Percentiles rank a stretch among this genome's conserved stretches.
phyloP scores from a whole-genome alignment of 805 yeast species.

The Gaillardinia entomophila region DNA sequence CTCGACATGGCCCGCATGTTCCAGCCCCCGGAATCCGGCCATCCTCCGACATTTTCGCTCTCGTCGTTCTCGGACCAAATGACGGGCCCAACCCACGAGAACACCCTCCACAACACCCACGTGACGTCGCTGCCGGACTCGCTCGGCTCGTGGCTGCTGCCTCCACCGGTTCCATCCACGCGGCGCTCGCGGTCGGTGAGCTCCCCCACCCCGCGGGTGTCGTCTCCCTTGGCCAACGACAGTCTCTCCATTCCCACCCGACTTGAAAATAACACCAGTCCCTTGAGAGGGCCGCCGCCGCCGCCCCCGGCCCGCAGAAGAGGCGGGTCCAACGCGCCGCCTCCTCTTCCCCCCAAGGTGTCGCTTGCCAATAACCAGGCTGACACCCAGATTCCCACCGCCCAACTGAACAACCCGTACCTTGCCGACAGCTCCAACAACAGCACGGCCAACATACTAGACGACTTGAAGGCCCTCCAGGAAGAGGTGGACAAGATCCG shows the following conservation, averaged over 20 bases:
- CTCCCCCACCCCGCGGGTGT: slow-evolving; percentile 19
- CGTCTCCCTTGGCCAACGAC: slow-evolving; percentile 7
- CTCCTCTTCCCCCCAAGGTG: slow-evolving; percentile 8
- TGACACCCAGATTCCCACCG: slow-evolving; percentile 1
- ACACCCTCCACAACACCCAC: slow-evolving; percentile 30
- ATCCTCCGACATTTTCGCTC: slow-evolving; percentile 26
- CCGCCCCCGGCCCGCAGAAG: slow-evolving; percentile 38
- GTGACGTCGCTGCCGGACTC: slow-evolving; percentile 3
- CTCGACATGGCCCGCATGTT: slow-evolving; percentile 29
- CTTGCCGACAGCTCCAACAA: slow-evolving; percentile 5
- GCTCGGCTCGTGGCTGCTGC: slow-evolving; percentile 13
- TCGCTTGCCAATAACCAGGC: no score
- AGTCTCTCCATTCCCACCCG: slow-evolving; percentile 7
- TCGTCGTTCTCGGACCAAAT: slow-evolving; percentile 37
- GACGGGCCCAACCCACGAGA: slow-evolving; percentile 31
- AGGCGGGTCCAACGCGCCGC: slow-evolving; percentile 8
- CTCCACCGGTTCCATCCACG: slow-evolving; percentile 34
- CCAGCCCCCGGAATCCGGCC: slow-evolving; percentile 3
- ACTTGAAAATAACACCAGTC: slow-evolving; percentile 21
- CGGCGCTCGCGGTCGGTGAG: slow-evolving; percentile 30
- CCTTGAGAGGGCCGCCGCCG: slow-evolving; percentile 26
- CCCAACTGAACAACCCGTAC: slow-evolving; percentile 2
- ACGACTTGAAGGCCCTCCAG: slow-evolving; percentile 61
- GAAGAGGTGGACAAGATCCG: slow-evolving; percentile 61
- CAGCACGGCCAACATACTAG: slow-evolving; percentile 49